Percentiles rank a stretch among this genome's conserved stretches.
phyloP scores from a whole-genome alignment of 2,329 filamentous ascomycete genomes.

The Trichoderma afroharzianum region DNA sequence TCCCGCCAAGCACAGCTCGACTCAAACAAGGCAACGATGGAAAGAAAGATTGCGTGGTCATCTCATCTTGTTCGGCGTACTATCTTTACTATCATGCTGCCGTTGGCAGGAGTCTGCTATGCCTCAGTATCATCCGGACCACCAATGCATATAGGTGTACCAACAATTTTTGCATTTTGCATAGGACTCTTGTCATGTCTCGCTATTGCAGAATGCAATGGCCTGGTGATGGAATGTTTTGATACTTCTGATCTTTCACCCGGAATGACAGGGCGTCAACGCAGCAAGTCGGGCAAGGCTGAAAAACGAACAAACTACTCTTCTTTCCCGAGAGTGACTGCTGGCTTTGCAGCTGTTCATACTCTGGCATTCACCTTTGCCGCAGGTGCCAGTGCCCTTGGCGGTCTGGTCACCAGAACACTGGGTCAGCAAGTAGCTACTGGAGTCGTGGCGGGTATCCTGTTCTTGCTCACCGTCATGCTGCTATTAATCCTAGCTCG shows the following conservation, averaged over 20 bases:
- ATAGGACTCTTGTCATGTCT: constrained; percentile 70
- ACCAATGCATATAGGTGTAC: constrained; percentile 57
- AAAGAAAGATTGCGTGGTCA: constrained; percentile 63
- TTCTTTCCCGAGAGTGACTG: constrained; percentile 68
- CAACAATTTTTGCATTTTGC: constrained; percentile 61
- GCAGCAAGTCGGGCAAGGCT: constrained; percentile 36
- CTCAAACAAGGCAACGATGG: constrained; percentile 64
- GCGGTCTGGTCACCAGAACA: constrained; percentile 62
- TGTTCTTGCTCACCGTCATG: constrained; percentile 61
- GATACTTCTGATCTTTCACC: constrained; percentile 77
- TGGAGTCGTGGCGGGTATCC: constrained; percentile 63
- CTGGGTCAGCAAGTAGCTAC: constrained; percentile 66
- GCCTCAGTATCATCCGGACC: constrained; percentile 63
- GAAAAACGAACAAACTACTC: constrained; percentile 65
- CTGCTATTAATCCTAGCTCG: constrained; percentile 60
- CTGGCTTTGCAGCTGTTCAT: constrained; percentile 69
- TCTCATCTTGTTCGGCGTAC: constrained; percentile 67
- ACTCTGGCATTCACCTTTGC: constrained; percentile 66
- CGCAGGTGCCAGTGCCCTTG: constrained; percentile 63
- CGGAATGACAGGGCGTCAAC: constrained; percentile 60
- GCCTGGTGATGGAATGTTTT: constrained; percentile 76
- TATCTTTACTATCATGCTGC: constrained; percentile 64
- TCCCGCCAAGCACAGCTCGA: constrained; percentile 56
- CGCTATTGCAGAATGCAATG: constrained; percentile 71
- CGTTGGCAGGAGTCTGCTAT: constrained; percentile 64